Base-by-base conservation (phyloP, 306 rosid genomes). In the Gillenia trifoliata region DNA sequence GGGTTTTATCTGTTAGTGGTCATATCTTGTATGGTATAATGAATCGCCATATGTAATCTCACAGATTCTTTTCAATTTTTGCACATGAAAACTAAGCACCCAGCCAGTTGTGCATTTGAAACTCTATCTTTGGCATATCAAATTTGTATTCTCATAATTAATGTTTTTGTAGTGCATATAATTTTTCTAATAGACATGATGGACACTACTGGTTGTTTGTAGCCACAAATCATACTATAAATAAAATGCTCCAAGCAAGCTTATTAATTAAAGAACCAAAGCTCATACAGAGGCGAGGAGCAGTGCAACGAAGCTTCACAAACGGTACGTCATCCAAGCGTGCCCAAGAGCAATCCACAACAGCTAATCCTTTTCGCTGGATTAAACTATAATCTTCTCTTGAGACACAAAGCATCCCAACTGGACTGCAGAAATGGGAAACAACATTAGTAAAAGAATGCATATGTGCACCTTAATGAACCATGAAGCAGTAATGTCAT, bases 261-360 rank as follows among this genome's bases (percentile, higher is more conserved):
- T 76, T 70, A 59, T 41, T 40, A 43, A 73, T 62, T 57, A 25
- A 60, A 28, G 81, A 47, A 47, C 74, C 28, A 13, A 80, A 80
- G 76, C 49, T 76, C 90, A 68, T 94, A 94, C 97, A 88, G 36
- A 94, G 98, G 36, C 98, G 95, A 78, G 98, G 96, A 77, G 91
- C 87, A 72, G 86, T 41, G 77, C 97, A 94, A 26, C 96, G 97
- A 77, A 91, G 85, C 86, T 82, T 91, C 79, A 85, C 95, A 74
- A 94, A 94, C 15, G 97, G 97, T 66, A 94, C 98, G 16, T 94
- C 96, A 78, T 84, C 88, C 77, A 94, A 79, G 60, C 97, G 96
- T 43, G 97, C 97, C 98, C 98, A 90, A 56, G 98, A 94, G 86
- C 98, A 94, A 83, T 94, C 98, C 79, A 94, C 97, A 64, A 94